Percentiles rank a stretch among this genome's conserved stretches.
phyloP scores from a whole-genome alignment of 2,329 filamentous ascomycete genomes.

The Tolypocladium capitatum region DNA sequence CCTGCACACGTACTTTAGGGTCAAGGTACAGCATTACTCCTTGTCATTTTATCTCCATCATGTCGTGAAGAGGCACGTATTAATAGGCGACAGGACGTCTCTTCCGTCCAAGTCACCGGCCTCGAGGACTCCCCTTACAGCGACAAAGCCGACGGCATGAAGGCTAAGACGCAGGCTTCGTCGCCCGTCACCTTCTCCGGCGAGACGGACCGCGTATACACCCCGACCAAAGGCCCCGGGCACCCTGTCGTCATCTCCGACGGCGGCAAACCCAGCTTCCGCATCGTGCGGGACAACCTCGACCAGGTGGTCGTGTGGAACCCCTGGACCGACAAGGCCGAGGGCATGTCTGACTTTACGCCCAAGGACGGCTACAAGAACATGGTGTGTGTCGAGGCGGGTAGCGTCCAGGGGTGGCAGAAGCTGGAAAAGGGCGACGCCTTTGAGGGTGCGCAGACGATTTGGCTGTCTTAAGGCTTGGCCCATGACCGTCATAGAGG shows the following conservation, averaged over 20 bases:
- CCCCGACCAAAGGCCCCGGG: constrained; percentile 47
- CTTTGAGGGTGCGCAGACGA: constrained; percentile 48
- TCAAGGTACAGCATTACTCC: constrained; percentile 50
- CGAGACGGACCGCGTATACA: constrained; percentile 85
- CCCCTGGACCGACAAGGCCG: constrained; percentile 79
- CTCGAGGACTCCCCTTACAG: constrained; percentile 64
- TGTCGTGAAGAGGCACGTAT: not conserved
- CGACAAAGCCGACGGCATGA: constrained; percentile 65
- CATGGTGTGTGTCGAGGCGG: constrained; percentile 92
- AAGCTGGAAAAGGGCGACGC: constrained; percentile 68
- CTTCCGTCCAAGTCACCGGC: constrained; percentile 56
- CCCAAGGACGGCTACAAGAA: constrained; percentile 84
- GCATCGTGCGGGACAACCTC: constrained; percentile 71
- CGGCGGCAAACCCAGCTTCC: constrained; percentile 50
- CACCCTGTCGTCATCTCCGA: constrained; percentile 47
- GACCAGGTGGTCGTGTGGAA: constrained; percentile 93
- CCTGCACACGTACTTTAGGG: constrained; percentile 77
- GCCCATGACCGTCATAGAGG: not conserved
- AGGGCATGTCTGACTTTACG: constrained; percentile 71
- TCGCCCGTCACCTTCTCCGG: constrained; percentile 54
- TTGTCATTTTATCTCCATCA: no score
- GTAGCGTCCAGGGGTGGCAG: constrained; percentile 69
- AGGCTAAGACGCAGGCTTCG: constrained; percentile 51
- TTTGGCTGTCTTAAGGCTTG: constrained; percentile 23
- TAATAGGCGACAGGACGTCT: constrained; percentile 55